Evolutionary conservation across 805 yeast genomes (phyloP), one percentile per base, ranked within the genome.

Genomic region (Kuraishia hungarica): DNA sequence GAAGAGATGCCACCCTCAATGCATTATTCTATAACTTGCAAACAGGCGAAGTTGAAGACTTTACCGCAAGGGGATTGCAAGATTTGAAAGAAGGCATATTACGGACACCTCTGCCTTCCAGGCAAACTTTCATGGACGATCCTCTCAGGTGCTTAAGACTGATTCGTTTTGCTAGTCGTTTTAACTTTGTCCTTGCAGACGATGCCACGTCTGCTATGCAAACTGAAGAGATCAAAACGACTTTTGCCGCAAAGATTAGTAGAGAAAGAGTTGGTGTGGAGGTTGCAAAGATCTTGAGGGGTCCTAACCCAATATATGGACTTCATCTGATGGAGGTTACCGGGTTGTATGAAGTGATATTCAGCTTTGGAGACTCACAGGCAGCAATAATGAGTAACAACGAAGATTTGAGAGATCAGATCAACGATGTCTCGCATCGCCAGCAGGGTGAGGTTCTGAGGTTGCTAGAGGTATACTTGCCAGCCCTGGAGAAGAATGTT

Each of bases 1-100:
- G 99, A 63, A 77, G 99, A 65, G 99, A 94, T 72, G 98, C 98
- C 1, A 94, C 99, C 0, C 72, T 94, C 54, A 94, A 94, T 67
- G 96, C 99, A 0, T 72, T 94, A 23, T 94, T 94, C 64, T 94
- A 87, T 70, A 94, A 94, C 68, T 77, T 94, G 53, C 78, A 79
- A 54, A 79, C 83, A 4, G 75, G 74, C 15, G 61, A 77, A 56
- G 83, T 94, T 23, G 99, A 94, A 67, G 99, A 94, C 69, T 82
- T 86, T 57, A 94, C 99, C 0, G 81, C 79, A 0, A 62, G 68
- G 21, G 99, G 99, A 0, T 64, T 92, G 4, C 65, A 77, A 7
- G 99, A 94, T 68, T 72, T 94, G 59, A 61, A 76, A 48, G 59
- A 71, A 26, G 96, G 97, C 0, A 67, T 90, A 0, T 73, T 94